Evolutionary conservation across 768 basidiomycete species (phyloP), one percentile per base, ranked within the genome.

Genomic region (Gymnopilus junonius): DNA sequence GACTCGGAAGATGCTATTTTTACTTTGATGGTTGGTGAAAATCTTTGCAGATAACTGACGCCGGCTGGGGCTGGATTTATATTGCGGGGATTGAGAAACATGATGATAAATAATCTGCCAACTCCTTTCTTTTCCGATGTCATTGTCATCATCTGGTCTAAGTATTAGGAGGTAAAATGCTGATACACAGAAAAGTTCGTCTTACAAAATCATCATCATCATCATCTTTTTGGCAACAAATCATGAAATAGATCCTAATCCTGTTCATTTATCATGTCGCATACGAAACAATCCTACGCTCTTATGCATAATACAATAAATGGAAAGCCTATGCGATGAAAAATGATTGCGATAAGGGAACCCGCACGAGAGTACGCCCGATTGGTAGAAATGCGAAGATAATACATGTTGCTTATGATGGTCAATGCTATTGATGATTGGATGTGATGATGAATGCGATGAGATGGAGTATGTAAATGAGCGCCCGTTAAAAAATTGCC

Each of bases 381-480:
- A 25, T 31, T 25, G 54, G 39, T 17, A 25, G 45, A 67, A 64
- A 59, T 67, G 63, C 66, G 66, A 67, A 67, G 61, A 57, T 62
- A 59, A 67, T 67, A 67, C 29, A 66, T 55, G 29, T 17, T 17
- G 31, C 32, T 17, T 32, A 51, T 32, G 27, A 51, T 29, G n/a
- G 50, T 59, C 10, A 34, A 61, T 58, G 56, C 32, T 55, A 45
- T 45, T 55, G 51, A 60, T 64, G 62, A 23, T 42, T 35, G 34
- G 55, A 45, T 56, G 21, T 34, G 48, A 37, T 32, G 7, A 45
- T 63, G 58, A 34, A 42, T 46, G 57, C 34, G 50, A 29, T 58
- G 55, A 43, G 35, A 48, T 63, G 62, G 34, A 54, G 50, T 63
- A 65, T 58, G 61, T 37, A 37, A 55, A 21, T 46, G 54, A 48